Base-by-base conservation (phyloP, 139 green algal species). In the Chlamydomonas applanata region DNA sequence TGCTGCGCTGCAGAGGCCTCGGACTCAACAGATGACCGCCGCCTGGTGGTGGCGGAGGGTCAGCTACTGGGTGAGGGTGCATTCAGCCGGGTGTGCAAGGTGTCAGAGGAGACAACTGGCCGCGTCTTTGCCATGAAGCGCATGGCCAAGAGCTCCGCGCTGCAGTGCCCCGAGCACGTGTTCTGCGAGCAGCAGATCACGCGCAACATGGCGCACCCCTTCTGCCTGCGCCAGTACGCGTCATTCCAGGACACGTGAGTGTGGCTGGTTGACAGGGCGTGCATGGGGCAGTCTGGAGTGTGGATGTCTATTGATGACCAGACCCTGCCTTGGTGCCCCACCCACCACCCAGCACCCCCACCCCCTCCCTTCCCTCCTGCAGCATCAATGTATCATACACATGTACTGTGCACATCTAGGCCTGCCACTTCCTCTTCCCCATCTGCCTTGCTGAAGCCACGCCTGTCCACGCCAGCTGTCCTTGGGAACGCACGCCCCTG, bases 111-210 rank as follows among this genome's bases (percentile, higher is more conserved):
- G 54, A 80, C 54, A 4, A 91, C 87, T 14, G 77, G 77, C n/a
- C 78, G 93, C 33, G 70, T 78, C 24, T 98, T 95, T 78, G 95
- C 95, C 27, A 81, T 98, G 22, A 98, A 98, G 87, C 87, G 91
- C 66, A 97, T 97, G 89, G 85, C 84, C 69, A 98, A 98, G 87
- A 84, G 80, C 2, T 91, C 85, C 3, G 91, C 97, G n/a, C 87
- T 93, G 78, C 89, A 96, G 78, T 97, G 93, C 84, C 89, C 92
- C 0, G 93, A 97, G 82, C 95, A 98, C 83, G 89, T 98, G 1
- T 97, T 92, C 73, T 97, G 89, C 68, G 95, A 98, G 86, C 94
- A 97, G 84, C 78, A 86, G 72, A 97, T 98, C 85, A 97, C 93
- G 1, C 88, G 90, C 71, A 97, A 96, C 89, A 91, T 92, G 34